Conservation (phyloP, 306 rosid genomes). For the Rosa lucieae region DNA sequence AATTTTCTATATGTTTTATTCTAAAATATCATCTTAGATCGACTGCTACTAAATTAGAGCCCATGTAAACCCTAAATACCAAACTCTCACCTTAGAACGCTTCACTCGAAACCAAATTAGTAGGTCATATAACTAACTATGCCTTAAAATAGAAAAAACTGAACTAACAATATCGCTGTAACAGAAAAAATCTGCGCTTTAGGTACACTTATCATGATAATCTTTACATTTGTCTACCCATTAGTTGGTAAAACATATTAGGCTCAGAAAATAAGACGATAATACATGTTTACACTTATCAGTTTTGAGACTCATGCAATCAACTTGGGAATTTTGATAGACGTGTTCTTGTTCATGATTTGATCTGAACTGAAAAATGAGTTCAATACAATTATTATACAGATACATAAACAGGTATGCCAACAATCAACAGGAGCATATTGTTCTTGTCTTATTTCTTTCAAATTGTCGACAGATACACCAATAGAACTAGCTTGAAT, state of each 20-base stretch:
- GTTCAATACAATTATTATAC: neutral
- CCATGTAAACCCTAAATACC: neutral
- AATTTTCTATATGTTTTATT: no score
- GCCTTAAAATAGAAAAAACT: neutral
- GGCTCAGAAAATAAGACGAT: neutral
- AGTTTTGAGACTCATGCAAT: no score
- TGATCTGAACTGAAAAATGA: neutral
- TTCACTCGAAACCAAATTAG: neutral
- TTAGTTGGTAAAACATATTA: neutral
- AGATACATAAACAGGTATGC: neutral
- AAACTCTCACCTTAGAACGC: neutral
- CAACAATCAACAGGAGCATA: neutral
- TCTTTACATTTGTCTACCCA: neutral
- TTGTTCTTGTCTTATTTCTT: neutral
- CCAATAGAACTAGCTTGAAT: neutral
- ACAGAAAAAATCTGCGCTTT: neutral
- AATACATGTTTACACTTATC: no score
- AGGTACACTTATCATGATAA: neutral
- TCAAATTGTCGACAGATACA: neutral
- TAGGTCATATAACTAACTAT: neutral
- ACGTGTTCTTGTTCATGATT: neutral
- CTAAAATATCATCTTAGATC: no score
- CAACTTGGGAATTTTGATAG: neutral
- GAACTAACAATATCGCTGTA: neutral
- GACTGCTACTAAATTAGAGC: neutral